Evolutionary conservation across 495 filamentous ascomycete genomes (phyloP).

Genomic region (Aspergillus mulundensis): DNA sequence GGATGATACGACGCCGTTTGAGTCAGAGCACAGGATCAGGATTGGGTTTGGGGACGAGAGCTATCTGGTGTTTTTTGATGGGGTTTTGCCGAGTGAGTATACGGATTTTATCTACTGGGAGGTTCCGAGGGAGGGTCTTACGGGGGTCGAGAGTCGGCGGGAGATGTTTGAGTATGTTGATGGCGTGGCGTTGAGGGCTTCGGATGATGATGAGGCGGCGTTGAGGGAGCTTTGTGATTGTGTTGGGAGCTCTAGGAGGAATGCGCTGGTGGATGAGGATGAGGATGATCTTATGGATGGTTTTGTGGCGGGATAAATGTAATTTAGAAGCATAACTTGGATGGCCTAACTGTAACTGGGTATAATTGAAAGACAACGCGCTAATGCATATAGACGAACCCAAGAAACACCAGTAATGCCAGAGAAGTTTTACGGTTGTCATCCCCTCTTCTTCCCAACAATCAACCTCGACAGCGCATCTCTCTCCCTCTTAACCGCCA

Average conservation of each 20-base stretch:
- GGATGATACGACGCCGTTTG: conserved; percentile 14
- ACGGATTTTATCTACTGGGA: conserved; percentile 5
- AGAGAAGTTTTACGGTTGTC: background rate
- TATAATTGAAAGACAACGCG: background rate
- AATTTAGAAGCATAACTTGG: background rate
- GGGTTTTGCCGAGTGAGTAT: conserved; percentile 11
- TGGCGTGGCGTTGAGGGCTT: background rate
- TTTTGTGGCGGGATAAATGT: background rate
- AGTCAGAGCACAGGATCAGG: conserved; percentile 9
- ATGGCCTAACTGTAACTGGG: background rate
- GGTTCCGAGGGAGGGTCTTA: background rate
- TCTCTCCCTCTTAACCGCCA: conserved; percentile 43
- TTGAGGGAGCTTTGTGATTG: background rate
- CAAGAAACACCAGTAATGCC: background rate
- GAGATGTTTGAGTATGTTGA: background rate
- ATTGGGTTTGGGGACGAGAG: conserved; percentile 9
- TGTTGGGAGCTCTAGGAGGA: background rate
- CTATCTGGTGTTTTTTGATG: conserved; percentile 16
- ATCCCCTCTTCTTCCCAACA: conserved; percentile 30
- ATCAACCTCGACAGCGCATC: conserved; percentile 39
- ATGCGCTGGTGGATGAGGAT: background rate
- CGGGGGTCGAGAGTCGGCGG: too few relatives aligned
- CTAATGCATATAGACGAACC: background rate
- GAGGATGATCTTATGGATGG: background rate
- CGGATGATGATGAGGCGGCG: conserved; percentile 3